These are phyloP conservation scores for Dioscorea dumetorum DNA, from an alignment of 106 monocot genomes.

Conservation along the genomic window DNA sequence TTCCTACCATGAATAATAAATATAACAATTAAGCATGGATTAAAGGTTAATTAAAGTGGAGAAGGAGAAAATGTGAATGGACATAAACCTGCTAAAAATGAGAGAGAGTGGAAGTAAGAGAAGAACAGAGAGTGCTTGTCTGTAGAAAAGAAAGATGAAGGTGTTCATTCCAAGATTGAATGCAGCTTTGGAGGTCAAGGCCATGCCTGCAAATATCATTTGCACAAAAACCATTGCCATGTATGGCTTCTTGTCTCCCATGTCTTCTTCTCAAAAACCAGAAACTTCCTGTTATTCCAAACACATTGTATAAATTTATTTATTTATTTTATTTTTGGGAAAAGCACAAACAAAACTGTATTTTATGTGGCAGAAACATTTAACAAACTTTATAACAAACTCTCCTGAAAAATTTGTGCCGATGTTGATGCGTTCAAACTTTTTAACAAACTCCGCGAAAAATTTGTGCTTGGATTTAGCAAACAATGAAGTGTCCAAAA, in stretches of 20 bases:
- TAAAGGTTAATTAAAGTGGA: background rate
- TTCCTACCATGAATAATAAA: background rate
- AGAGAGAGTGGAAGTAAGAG: conserved; percentile 30
- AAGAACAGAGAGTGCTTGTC: conserved; percentile 24
- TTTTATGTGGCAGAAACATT: no score
- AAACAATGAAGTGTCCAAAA: no score
- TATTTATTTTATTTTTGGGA: no score
- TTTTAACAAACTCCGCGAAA: no score
- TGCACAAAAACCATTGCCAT: conserved; percentile 20
- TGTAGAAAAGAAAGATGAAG: conserved; percentile 51
- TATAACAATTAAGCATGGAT: background rate
- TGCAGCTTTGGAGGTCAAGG: conserved; percentile 31
- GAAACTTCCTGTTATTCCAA: no score
- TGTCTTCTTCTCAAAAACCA: background rate
- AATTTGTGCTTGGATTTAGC: no score
- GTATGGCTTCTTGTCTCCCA: conserved; percentile 26
- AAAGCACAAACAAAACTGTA: no score
- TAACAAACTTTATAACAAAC: no score
- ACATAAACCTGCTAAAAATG: conserved; percentile 31
- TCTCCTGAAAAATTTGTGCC: no score
- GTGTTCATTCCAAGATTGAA: conserved; percentile 40
- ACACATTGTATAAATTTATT: no score
- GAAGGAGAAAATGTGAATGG: background rate
- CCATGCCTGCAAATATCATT: conserved; percentile 20
- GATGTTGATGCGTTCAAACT: no score